Percentiles rank a stretch among this genome's conserved stretches.
phyloP scores from a whole-genome alignment of 257 asterid genomes.

The Scutellaria baicalensis region DNA sequence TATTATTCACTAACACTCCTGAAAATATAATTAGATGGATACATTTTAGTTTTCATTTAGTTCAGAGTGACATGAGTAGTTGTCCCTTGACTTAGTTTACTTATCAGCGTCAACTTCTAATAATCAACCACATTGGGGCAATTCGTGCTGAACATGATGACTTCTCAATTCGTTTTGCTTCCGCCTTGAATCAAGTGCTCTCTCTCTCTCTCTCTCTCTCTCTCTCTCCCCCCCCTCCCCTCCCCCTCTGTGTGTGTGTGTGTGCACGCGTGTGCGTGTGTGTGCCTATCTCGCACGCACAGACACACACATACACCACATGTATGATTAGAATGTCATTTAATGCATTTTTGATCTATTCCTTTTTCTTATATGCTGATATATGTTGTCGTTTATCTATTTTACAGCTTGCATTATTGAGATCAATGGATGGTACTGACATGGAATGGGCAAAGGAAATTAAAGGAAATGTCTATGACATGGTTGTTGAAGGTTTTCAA shows the following conservation, averaged over 20 bases:
- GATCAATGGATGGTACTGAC: conserved; percentile 79
- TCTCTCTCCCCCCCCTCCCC: background rate
- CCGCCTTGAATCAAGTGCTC: conserved; percentile 86
- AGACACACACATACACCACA: background rate
- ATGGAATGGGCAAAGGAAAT: conserved; percentile 94
- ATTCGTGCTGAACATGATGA: conserved; percentile 98
- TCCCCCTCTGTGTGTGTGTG: too few species aligned
- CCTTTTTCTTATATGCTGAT: background rate
- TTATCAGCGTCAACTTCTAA: conserved; percentile 87
- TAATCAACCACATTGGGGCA: conserved; percentile 74
- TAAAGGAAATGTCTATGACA: conserved; percentile 89
- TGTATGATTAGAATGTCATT: too few species aligned
- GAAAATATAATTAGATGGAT: conserved; percentile 4
- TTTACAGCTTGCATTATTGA: conserved; percentile 77
- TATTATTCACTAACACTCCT: background rate
- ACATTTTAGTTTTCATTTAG: background rate
- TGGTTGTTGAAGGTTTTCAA: conserved; percentile 98
- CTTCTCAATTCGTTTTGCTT: conserved; percentile 85
- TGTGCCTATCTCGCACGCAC: background rate
- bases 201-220: conserved; percentile 3
- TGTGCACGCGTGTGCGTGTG: too few species aligned
- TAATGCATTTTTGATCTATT: too few species aligned
- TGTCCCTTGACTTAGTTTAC: conserved; percentile 63
- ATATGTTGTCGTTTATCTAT: background rate
- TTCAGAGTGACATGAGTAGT: background rate